Conservation (phyloP, 2,329 filamentous ascomycete species). For the Cercospora beticola region DNA sequence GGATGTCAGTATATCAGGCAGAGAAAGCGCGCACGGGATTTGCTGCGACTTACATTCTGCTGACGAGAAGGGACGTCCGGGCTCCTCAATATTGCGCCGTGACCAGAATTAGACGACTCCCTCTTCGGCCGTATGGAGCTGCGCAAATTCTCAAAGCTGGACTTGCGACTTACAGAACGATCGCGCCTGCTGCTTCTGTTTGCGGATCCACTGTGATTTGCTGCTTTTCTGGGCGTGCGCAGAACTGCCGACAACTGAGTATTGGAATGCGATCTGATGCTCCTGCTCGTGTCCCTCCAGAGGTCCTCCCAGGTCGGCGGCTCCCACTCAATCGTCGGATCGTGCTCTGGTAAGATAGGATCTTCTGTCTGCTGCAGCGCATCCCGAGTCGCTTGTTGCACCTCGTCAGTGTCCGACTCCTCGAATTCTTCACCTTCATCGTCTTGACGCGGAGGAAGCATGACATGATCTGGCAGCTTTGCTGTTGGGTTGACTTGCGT, state of each 20-base stretch:
- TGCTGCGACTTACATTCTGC: not conserved
- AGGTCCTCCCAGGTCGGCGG: conserved; percentile 11
- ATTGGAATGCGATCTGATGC: conserved; percentile 2
- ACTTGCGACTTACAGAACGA: conserved; percentile 8
- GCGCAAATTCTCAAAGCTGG: conserved; percentile 9
- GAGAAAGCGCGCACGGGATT: not conserved
- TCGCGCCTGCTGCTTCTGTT: not conserved
- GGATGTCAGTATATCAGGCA: not conserved
- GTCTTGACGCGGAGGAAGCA: not conserved
- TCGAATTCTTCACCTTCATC: not conserved
- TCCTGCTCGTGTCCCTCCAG: conserved; percentile 5
- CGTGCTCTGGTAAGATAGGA: not conserved
- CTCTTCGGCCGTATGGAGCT: not conserved
- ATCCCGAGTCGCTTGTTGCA: conserved; percentile 4
- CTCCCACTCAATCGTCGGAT: conserved; percentile 12
- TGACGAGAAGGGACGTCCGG: not conserved
- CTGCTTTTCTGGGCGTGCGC: not conserved
- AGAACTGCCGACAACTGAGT: not conserved
- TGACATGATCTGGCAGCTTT: not conserved
- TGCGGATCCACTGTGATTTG: not conserved
- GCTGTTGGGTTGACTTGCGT: conserved; percentile 8
- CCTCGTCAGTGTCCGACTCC: not conserved
- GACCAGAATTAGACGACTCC: not conserved
- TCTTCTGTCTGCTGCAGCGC: not conserved
- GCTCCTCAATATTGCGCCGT: not conserved